These are phyloP conservation scores for Heliosperma pusillum DNA, from an alignment of 148 eudicot genomes.

Conservation along the genomic window DNA sequence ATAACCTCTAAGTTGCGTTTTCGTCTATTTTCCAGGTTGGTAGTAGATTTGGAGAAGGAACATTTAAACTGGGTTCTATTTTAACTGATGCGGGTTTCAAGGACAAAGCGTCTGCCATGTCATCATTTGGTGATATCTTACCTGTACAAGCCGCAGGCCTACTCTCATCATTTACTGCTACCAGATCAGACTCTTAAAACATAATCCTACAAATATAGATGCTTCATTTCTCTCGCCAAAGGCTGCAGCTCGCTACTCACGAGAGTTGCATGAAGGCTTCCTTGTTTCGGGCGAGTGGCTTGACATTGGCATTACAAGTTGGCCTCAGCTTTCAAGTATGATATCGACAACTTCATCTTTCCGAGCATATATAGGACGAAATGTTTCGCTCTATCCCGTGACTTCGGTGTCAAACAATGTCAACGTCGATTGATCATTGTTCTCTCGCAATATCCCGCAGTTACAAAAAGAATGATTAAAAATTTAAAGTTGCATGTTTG, in stretches of 20 bases:
- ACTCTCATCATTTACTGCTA: conserved; percentile 77
- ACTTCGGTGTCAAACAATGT: too few relatives aligned
- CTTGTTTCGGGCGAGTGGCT: background rate
- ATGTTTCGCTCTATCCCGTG: too few relatives aligned
- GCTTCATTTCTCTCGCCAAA: background rate
- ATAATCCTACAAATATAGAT: background rate
- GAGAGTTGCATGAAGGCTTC: background rate
- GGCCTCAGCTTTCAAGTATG: conserved; percentile 1
- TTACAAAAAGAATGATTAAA: too few relatives aligned
- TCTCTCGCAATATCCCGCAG: background rate
- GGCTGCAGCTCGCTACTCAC: background rate
- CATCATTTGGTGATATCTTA: conserved; percentile 82
- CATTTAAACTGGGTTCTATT: conserved; percentile 82
- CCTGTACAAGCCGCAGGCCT: conserved; percentile 98
- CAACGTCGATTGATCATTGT: background rate
- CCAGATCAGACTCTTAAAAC: conserved; percentile 67
- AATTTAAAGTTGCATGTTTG: too few relatives aligned
- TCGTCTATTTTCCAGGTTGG: conserved; percentile 62
- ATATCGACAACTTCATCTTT: too few relatives aligned
- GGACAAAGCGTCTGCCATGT: conserved; percentile 57
- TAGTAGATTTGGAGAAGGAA: conserved; percentile 95
- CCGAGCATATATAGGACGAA: background rate
- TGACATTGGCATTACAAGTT: background rate
- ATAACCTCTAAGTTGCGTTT: conserved; percentile 8
- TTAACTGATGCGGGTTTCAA: conserved; percentile 79